Evolutionary conservation across 2,329 filamentous ascomycete genomes (phyloP).

Genomic region (Epicoccum nigrum): DNA sequence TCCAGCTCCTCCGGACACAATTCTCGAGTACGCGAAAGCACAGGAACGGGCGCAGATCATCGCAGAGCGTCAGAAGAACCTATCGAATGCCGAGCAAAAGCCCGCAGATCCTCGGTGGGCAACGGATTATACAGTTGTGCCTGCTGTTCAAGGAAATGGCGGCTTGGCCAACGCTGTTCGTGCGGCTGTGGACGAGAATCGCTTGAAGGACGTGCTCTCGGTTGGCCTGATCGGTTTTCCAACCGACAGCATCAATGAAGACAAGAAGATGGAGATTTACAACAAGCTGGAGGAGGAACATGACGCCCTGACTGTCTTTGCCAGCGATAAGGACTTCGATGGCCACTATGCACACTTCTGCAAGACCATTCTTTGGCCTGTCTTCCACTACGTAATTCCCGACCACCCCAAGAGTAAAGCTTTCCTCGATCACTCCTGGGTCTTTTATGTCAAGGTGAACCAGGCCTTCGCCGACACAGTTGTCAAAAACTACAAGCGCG

Average conservation of each 20-base stretch:
- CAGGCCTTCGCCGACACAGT: conserved; percentile 92
- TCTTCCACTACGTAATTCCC: conserved; percentile 97
- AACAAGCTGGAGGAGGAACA: conserved; percentile 80
- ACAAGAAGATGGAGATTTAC: conserved; percentile 81
- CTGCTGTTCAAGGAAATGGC: conserved; percentile 89
- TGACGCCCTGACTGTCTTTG: conserved; percentile 82
- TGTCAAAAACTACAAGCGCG: conserved; percentile 88
- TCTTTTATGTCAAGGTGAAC: conserved; percentile 91
- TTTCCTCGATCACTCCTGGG: conserved; percentile 95
- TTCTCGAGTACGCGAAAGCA: conserved; percentile 70
- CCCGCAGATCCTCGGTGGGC: conserved; percentile 59
- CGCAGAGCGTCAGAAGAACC: conserved; percentile 30
- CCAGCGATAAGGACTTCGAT: conserved; percentile 89
- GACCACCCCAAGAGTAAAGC: conserved; percentile 98
- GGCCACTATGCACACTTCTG: conserved; percentile 95
- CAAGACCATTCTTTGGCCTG: conserved; percentile 97
- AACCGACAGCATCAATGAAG: conserved; percentile 79
- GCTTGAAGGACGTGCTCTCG: conserved; percentile 79
- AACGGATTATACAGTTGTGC: conserved; percentile 82
- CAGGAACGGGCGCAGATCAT: conserved; percentile 46
- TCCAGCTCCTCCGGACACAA: conserved; percentile 74
- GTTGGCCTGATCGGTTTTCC: conserved; percentile 94
- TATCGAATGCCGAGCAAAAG: conserved; percentile 27
- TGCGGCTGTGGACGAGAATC: conserved; percentile 73
- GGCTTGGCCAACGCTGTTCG: conserved; percentile 88